Percentiles rank a stretch among this genome's conserved stretches.
Conservation (phyloP, 2,329 filamentous ascomycete genomes). For the Akanthomyces muscarius region DNA sequence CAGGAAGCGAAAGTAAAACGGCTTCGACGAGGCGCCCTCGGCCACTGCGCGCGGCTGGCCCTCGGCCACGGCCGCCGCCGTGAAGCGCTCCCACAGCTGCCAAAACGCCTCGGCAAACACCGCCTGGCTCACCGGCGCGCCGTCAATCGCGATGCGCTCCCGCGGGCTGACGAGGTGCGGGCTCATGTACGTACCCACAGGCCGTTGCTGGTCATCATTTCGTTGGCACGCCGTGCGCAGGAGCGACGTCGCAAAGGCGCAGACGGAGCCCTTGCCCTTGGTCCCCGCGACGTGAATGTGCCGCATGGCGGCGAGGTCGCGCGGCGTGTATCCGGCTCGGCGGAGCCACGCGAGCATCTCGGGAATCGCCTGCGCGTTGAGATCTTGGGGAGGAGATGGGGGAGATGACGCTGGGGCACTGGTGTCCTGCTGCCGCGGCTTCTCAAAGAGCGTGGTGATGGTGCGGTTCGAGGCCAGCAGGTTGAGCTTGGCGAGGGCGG, state of each 20-base stretch:
- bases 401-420: conserved; percentile 19
- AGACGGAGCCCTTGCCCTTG: conserved; percentile 90
- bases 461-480: conserved; percentile 76
- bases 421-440: conserved; percentile 27
- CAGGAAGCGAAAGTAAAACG: conserved; percentile 88
- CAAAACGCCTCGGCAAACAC: conserved; percentile 77
- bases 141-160: conserved; percentile 80
- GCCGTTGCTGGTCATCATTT: not conserved
- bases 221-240: conserved; percentile 44
- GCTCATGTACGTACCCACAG: conserved; percentile 76
- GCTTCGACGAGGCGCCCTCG: conserved; percentile 62
- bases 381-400: conserved; percentile 17
- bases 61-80: conserved; percentile 33
- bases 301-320: conserved; percentile 40
- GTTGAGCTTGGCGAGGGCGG: conserved; percentile 70
- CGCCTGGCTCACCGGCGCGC: conserved; percentile 62
- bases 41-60: conserved; percentile 38
- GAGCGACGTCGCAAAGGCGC: conserved; percentile 77
- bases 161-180: conserved; percentile 80
- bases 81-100: conserved; percentile 70
- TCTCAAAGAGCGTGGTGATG: conserved; percentile 49
- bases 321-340: conserved; percentile 65
- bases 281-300: conserved; percentile 86
- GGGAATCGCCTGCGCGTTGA: conserved; percentile 72
- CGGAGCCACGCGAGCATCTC: conserved; percentile 77